Evolutionary conservation across 1,284 basidiomycete genomes (phyloP), one percentile per base, ranked within the genome.

Genomic region (Moniliophthora roreri): DNA sequence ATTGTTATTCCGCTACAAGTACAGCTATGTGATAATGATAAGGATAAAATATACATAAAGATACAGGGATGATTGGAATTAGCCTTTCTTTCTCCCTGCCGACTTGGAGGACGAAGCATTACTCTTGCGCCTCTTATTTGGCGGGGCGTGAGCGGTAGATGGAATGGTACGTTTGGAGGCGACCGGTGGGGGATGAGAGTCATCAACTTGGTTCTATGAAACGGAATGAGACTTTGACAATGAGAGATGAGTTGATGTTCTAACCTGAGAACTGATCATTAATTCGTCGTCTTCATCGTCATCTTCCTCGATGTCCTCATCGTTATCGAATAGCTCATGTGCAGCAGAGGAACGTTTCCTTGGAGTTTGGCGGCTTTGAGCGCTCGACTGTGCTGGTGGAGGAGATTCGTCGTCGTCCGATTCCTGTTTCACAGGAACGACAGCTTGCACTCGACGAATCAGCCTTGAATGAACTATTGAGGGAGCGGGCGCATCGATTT

Each of bases 241-340:
- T n/a, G 18, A 21, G 2, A 20, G 23, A 34, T 16, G 39, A 38
- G 34, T 26, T 9, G 38, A 24, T 37, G 26, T n/a, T 39, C 45
- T 10, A 2, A 49, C 46, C 26, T 51, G 34, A 39, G 48, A 48
- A 8, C 37, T 55, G n/a, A 85, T 74, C 72, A 78, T 73, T 26
- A 85, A 59, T 58, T 84, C 82, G 55, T 84, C 81, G 10, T 82
- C 80, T 18, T 76, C 82, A 16, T 78, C 75, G n/a, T 72, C 68
- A 24, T 23, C 53, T 47, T 62, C 52, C 0, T 54, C 58, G 26
- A 64, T 62, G 2, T 20, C 15, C 18, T 21, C 2, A 16, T 16
- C 60, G 44, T 54, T 62, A 38, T 59, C 54, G 11, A 61, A 59
- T 15, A 58, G 59, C 13, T 64, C 63, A 26, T 59, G 21, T 10